Evolutionary conservation across 2,329 filamentous ascomycete species (phyloP).

Genomic region (Samsoniella hepiali): DNA sequence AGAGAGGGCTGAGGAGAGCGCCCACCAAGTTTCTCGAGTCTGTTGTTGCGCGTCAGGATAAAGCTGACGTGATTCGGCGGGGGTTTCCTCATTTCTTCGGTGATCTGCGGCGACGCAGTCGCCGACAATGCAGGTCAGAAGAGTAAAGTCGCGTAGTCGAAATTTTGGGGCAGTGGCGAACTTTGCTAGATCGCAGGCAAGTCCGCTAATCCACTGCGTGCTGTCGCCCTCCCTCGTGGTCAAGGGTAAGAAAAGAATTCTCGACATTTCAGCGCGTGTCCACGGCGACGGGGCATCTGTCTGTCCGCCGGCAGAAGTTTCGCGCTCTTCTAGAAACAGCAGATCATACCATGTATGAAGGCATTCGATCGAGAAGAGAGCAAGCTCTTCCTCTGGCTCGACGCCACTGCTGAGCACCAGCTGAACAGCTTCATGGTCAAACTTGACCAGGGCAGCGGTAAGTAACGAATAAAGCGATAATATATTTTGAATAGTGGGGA

Average conservation of each 20-base stretch:
- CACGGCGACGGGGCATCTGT: background rate
- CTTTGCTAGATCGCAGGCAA: background rate
- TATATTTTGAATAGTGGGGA: background rate
- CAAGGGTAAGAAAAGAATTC: background rate
- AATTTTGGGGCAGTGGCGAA: background rate
- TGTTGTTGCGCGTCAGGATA: background rate
- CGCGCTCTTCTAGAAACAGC: background rate
- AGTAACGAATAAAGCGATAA: constrained; percentile 5
- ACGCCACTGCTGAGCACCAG: background rate
- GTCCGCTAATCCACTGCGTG: constrained; percentile 5
- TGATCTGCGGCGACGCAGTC: background rate
- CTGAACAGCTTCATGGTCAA: constrained; percentile 1
- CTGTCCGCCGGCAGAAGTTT: background rate
- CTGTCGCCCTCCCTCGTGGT: background rate
- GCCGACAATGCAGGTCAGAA: background rate
- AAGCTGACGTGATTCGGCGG: no score
- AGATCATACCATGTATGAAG: constrained; percentile 6
- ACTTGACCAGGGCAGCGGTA: constrained; percentile 6
- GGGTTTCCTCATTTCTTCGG: background rate
- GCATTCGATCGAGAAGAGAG: background rate
- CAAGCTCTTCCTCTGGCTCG: background rate
- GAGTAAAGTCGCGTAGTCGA: background rate
- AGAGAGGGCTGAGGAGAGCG: background rate
- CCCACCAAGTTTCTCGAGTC: constrained; percentile 8
- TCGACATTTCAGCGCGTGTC: constrained; percentile 4